These are phyloP conservation scores for Phialemonium atrogriseum DNA, from an alignment of 2,329 filamentous ascomycete genomes.

Conservation along the genomic window DNA sequence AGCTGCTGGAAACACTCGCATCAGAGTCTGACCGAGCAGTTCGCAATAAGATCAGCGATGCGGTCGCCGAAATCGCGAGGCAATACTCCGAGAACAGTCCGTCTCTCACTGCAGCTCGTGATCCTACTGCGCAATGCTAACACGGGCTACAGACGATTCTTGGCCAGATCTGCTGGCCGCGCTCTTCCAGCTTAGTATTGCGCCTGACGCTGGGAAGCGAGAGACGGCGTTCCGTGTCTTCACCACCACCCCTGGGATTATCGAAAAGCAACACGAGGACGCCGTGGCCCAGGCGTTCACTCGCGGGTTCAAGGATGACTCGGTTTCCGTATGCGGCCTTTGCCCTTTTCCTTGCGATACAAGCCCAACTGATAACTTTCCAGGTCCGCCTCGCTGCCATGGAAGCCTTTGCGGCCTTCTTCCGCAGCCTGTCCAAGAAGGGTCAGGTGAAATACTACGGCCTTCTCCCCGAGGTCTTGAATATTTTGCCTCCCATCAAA, in stretches of 20 bases:
- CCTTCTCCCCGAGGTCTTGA: conserved; percentile 84
- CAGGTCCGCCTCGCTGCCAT: conserved; percentile 88
- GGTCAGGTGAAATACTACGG: conserved; percentile 79
- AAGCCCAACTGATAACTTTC: conserved; percentile 8
- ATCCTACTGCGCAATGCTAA: conserved; percentile 6
- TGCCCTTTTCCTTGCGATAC: neutral
- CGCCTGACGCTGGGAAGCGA: conserved; percentile 70
- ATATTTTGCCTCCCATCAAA: conserved; percentile 90
- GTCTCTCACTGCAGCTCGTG: conserved; percentile 21
- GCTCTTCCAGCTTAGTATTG: conserved; percentile 86
- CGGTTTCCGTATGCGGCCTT: conserved; percentile 55
- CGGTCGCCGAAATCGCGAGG: conserved; percentile 90
- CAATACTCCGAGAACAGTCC: conserved; percentile 90
- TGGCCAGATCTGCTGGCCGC: conserved; percentile 86
- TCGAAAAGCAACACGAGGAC: conserved; percentile 90
- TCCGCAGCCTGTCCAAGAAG: conserved; percentile 84
- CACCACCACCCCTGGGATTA: conserved; percentile 87
- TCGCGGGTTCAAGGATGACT: conserved; percentile 84
- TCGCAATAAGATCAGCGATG: conserved; percentile 93
- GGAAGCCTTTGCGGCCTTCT: conserved; percentile 95
- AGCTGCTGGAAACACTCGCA: conserved; percentile 69
- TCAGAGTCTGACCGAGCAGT: conserved; percentile 66
- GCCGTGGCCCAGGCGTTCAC: conserved; percentile 83
- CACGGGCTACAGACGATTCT: conserved; percentile 51
- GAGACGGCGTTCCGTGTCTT: conserved; percentile 95